Conservation (phyloP, 805 yeast genomes). For the Metschnikowia cerradonensis region DNA sequence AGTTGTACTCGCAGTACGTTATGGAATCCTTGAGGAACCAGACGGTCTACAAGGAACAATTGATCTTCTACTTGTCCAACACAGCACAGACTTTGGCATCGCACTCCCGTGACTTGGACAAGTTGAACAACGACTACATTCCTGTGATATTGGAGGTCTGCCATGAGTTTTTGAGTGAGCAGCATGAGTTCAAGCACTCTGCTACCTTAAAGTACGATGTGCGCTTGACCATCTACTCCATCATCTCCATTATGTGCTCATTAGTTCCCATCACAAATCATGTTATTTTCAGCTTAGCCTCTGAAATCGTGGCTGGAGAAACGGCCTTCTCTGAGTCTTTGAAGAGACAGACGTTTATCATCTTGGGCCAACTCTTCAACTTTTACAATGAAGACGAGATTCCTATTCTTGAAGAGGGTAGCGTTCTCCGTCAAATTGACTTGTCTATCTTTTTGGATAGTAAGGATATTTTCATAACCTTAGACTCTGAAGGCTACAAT, state of each 20-base stretch:
- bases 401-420: not conserved
- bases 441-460: slow-evolving; percentile 5
- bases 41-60: slow-evolving; percentile 60
- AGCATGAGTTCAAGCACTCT: slow-evolving; percentile 15
- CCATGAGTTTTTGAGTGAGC: slow-evolving; percentile 45
- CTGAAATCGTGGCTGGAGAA: slow-evolving; percentile 28
- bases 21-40: slow-evolving; percentile 47
- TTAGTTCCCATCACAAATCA: slow-evolving; percentile 54
- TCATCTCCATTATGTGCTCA: slow-evolving; percentile 71
- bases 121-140: slow-evolving; percentile 44
- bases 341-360: slow-evolving; percentile 33
- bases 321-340: slow-evolving; percentile 19
- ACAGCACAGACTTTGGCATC: slow-evolving; percentile 68
- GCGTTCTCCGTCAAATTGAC: slow-evolving; percentile 18
- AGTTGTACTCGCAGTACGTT: slow-evolving; percentile 58
- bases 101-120: slow-evolving; percentile 42
- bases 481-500: slow-evolving; percentile 26
- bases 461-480: slow-evolving; percentile 8
- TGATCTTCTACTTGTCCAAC: slow-evolving; percentile 75
- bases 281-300: slow-evolving; percentile 30
- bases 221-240: slow-evolving; percentile 80
- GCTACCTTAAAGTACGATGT: slow-evolving; percentile 43
- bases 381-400: slow-evolving; percentile 18
- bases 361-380: slow-evolving; percentile 41
- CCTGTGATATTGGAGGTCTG: slow-evolving; percentile 57